These are phyloP conservation scores for Phytopythium oedochilum DNA, from an alignment of 352 stramenopile species.

Conservation along the genomic window DNA sequence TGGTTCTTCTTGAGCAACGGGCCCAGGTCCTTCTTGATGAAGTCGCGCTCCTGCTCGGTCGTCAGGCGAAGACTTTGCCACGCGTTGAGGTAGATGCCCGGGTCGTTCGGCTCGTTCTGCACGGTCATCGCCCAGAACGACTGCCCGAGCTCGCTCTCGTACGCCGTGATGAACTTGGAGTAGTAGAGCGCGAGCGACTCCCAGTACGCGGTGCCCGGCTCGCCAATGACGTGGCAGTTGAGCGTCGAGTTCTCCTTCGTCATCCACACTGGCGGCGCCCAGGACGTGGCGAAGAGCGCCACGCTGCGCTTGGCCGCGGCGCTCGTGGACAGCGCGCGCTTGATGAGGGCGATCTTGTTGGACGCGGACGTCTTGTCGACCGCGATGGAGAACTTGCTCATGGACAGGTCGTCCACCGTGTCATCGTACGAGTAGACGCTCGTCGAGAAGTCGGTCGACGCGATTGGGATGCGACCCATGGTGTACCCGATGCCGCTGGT, in stretches of 20 bases:
- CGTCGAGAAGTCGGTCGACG: constrained; percentile 72
- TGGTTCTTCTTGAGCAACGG: constrained; percentile 53
- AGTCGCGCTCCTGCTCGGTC: constrained; percentile 29
- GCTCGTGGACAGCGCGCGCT: constrained; percentile 25
- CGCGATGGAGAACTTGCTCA: constrained; percentile 62
- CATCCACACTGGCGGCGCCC: constrained; percentile 79
- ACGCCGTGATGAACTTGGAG: constrained; percentile 73
- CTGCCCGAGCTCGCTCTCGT: constrained; percentile 41
- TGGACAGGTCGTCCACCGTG: constrained; percentile 26
- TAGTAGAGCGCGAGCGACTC: constrained; percentile 71
- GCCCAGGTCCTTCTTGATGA: constrained; percentile 68
- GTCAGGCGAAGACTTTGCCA: constrained; percentile 52
- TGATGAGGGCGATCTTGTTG: constrained; percentile 34
- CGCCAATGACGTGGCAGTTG: constrained; percentile 39
- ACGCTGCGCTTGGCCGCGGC: constrained; percentile 18
- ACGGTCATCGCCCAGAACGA: constrained; percentile 66
- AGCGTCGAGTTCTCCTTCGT: constrained; percentile 49
- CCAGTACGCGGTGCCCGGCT: constrained; percentile 37
- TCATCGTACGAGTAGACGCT: constrained; percentile 41
- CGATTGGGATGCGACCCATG: constrained; percentile 70
- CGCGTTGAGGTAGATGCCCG: constrained; percentile 15
- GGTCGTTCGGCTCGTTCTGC: constrained; percentile 70
- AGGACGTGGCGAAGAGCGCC: constrained; percentile 64
- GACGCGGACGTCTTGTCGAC: constrained; percentile 47
- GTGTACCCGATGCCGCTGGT: constrained; percentile 57